Base-by-base conservation (phyloP, 2,329 filamentous ascomycete species). In the Epichloe uncinata region DNA sequence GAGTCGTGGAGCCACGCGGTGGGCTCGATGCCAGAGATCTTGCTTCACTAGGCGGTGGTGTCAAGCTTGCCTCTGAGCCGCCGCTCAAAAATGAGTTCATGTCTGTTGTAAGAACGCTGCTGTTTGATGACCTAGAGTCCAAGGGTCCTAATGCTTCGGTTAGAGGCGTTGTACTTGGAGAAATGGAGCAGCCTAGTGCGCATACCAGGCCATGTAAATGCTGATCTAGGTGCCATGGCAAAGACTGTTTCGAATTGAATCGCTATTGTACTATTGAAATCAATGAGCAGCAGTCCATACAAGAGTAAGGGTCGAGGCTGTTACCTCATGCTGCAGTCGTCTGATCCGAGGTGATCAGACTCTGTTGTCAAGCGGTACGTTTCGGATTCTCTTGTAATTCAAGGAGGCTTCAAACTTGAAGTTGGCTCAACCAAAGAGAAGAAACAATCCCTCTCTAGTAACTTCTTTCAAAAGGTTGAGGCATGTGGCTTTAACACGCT, bases 21-120 rank as follows among this genome's bases (percentile, higher is more conserved):
- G 79, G 78, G 63, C 79, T 83, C 20, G 73, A 73, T 38, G 78
- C 79, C 45, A 73, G 64, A 20, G 77, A 79, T 63, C 73, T 69
- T 26, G 75, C 70, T 37, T 65, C 66, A 50, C 65, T 69, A 22
- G 73, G 72, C 36, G 75, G 73, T 20, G 74, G 37, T 22, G 45
- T 75, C 45, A 77, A 63, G 62, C 73, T 77, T 52, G 69, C 64
- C 50, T 77, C 76, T 22, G 75, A 73, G 45, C 62, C 58, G 48
- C 66, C 37, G 45, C 45, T 62, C 37, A 66, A 64, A 59, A 78
- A 70, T n/a, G 70, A 67, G 42, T 67, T 59, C 45, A 77, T 60
- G 47, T 74, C 72, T 54, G 71, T 68, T 44, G 67, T 65, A 33
- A 77, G 59, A 40, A 74, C 60, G 48, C 63, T 57, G 58, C 60